Percentiles rank a stretch among this genome's conserved stretches.
Evolutionary conservation across 805 yeast species (phyloP).

Genomic region (Kodamaea nitidulidarum): DNA sequence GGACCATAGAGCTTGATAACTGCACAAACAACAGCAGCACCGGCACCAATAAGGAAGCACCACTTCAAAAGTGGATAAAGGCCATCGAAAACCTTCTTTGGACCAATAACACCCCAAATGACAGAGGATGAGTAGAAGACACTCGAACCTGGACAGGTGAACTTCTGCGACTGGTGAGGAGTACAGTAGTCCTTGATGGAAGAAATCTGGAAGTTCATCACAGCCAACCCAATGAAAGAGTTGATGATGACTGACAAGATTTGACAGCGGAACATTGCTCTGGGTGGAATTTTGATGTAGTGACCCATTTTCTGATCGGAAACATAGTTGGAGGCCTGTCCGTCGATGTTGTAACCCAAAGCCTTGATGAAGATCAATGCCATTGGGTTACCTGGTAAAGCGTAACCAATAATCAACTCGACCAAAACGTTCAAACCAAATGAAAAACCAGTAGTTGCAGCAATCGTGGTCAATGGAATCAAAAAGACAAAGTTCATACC

Average conservation of each 20-base stretch:
- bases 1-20: slow-evolving; percentile 14
- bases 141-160: slow-evolving; percentile 28
- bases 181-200: slow-evolving; percentile 19
- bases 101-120: slow-evolving; percentile 56
- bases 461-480: slow-evolving; percentile 28
- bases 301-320: slow-evolving; percentile 62
- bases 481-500: slow-evolving; percentile 31
- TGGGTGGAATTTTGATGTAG: slow-evolving; percentile 61
- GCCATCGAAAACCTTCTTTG: slow-evolving; percentile 29
- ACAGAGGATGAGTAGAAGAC: slow-evolving; percentile 52
- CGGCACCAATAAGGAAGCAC: slow-evolving; percentile 32
- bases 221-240: slow-evolving; percentile 21
- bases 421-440: slow-evolving; percentile 36
- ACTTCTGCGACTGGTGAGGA: slow-evolving; percentile 19
- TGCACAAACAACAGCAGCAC: slow-evolving; percentile 20
- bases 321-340: slow-evolving; percentile 53
- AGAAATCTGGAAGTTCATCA: slow-evolving; percentile 17
- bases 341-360: slow-evolving; percentile 53
- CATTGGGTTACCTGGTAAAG: slow-evolving; percentile 34
- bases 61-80: slow-evolving; percentile 31
- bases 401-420: slow-evolving; percentile 37
- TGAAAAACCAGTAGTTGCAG: slow-evolving; percentile 28
- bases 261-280: slow-evolving; percentile 47
- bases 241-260: slow-evolving; percentile 19
- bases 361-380: slow-evolving; percentile 51